Base-by-base conservation (phyloP, 2,329 filamentous ascomycete genomes). In the Conoideocrella luteorostrata region DNA sequence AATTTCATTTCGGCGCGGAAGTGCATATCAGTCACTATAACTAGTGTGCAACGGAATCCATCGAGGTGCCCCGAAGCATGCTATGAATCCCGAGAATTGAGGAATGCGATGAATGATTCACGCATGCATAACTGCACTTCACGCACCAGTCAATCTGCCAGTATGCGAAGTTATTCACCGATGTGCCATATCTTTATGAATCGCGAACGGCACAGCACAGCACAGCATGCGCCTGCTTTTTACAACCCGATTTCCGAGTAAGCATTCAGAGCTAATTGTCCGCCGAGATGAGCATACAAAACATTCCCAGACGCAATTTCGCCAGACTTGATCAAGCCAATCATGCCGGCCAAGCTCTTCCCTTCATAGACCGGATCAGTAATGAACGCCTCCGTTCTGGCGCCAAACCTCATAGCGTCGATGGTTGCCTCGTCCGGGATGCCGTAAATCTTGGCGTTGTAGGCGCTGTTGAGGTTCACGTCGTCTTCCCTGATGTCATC, bases 291-390 rank as follows among this genome's bases (percentile, higher is more conserved):
- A 1, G 82, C 82, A 61, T 86, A 88, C 46, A 88, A 56, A 24
- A 87, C 77, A 54, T 83, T 84, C n/a, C 78, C 78, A 0, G 72
- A 72, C 4, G 63, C 61, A 46, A 87, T 79, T 58, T 82, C 77
- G 0, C 75, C 81, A 40, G 73, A 77, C 50, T 66, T 72, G 15
- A 86, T 77, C 66, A 86, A 64, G 57, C 82, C 80, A 52, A 86
- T 77, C 80, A 87, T 74, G 0, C 83, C 84, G 4, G 82, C 82
- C 59, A 88, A 64, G 52, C 78, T 84, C 74, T 88, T 88, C 1
- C 84, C 84, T 64, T 86, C 83, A 55, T 88, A 88, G 2, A 88
- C 84, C 0, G 83, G 84, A 56, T 88, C 84, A 0, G 82, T 87
- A 49, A 88, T 84, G 53, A 88, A 81, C 0, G 76, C 84, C 65